A percentile compares a stretch with the other conserved stretches of the same genome.
Evolutionary conservation across 306 rosid species (phyloP).

Genomic region (Quillaja saponaria): DNA sequence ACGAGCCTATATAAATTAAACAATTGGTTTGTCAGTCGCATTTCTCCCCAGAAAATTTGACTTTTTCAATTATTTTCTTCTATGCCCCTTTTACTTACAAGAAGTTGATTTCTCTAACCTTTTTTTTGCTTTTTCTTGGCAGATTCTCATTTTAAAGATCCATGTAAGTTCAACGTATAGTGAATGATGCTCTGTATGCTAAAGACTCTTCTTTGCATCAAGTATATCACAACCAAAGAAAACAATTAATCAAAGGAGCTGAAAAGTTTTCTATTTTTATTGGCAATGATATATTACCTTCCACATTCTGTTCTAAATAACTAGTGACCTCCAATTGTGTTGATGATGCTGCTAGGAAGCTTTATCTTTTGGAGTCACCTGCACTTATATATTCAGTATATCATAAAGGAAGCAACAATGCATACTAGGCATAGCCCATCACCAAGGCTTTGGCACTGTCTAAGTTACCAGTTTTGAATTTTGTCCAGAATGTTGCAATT

Average conservation of each 20-base stretch:
- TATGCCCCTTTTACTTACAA: background rate
- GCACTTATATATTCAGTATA: conserved; percentile 4
- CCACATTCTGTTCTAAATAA: background rate
- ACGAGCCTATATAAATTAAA: no score
- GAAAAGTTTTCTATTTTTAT: conserved; percentile 28
- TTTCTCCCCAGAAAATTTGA: no score
- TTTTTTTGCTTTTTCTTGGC: conserved; percentile 44
- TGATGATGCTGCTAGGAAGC: conserved; percentile 25
- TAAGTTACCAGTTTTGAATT: conserved; percentile 27
- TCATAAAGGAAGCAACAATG: background rate
- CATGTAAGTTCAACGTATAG: conserved; percentile 63
- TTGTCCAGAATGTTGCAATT: conserved; percentile 63
- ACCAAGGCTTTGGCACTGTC: conserved; percentile 26
- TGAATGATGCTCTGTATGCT: background rate
- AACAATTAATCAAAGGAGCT: conserved; percentile 15
- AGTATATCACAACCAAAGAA: background rate
- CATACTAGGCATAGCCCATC: conserved; percentile 16
- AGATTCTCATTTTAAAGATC: conserved; percentile 67
- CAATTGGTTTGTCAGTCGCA: no score
- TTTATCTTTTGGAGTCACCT: conserved; percentile 14
- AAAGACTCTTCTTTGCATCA: background rate
- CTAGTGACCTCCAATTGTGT: conserved; percentile 5
- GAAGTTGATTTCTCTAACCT: background rate
- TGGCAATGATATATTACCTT: background rate
- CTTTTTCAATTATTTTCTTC: background rate